A percentile compares a stretch with the other conserved stretches of the same genome.
These are phyloP conservation scores for Allantophomopsis cytisporea DNA, from an alignment of 2,329 filamentous ascomycete species.

Conservation along the genomic window DNA sequence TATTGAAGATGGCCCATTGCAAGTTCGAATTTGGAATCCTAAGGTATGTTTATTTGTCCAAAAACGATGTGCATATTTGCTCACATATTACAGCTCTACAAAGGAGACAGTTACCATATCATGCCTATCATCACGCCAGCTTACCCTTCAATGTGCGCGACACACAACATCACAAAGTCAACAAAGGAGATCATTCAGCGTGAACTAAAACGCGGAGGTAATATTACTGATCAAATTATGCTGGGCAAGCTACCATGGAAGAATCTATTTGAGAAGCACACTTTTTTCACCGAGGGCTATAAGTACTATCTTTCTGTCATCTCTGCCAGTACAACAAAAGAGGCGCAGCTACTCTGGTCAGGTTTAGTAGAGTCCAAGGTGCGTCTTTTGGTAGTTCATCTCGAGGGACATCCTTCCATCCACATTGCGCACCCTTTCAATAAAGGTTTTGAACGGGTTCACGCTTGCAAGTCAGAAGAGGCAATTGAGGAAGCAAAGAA, in stretches of 20 bases:
- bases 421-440: conserved; percentile 81
- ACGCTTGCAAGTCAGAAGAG: conserved; percentile 50
- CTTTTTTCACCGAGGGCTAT: conserved; percentile 85
- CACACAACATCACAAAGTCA: conserved; percentile 82
- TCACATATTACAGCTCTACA: conserved; percentile 9
- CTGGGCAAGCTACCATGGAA: conserved; percentile 67
- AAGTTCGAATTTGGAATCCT: conserved; percentile 89
- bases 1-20: conserved; percentile 69
- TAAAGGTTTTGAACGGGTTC: conserved; percentile 78
- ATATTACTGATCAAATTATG: conserved; percentile 72
- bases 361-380: conserved; percentile 92
- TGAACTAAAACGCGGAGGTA: conserved; percentile 65
- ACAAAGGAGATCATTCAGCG: conserved; percentile 73
- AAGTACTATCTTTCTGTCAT: conserved; percentile 92
- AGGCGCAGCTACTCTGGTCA: conserved; percentile 76
- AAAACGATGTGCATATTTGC: conserved; percentile 9
- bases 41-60: conserved; percentile 36
- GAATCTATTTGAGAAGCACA: conserved; percentile 78
- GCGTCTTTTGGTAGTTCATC: conserved; percentile 66
- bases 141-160: conserved; percentile 95
- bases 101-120: conserved; percentile 61
- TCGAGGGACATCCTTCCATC: conserved; percentile 72
- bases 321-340: conserved; percentile 68
- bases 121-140: conserved; percentile 99
- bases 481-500: conserved; percentile 48